Conservation (phyloP, 345 rosid genomes). For the Combretum micranthum region DNA sequence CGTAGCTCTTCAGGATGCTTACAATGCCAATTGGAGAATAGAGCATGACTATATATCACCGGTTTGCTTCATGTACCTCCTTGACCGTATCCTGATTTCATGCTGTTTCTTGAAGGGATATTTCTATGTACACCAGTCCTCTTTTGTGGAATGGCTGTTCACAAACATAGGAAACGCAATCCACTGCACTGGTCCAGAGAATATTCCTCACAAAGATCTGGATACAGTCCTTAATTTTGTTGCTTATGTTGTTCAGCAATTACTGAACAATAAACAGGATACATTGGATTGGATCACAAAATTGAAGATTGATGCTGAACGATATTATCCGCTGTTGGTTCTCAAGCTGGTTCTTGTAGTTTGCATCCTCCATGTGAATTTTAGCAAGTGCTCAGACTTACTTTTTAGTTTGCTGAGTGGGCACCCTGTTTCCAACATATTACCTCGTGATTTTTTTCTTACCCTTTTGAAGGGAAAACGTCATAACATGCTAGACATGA, state of each 20-base stretch:
- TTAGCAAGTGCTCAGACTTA: conserved; percentile 4
- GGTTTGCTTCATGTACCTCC: conserved; percentile 33
- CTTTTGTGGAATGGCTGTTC: conserved; percentile 36
- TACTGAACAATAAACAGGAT: conserved; percentile 11
- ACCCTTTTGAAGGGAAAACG: conserved; percentile 4
- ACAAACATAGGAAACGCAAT: conserved; percentile 12
- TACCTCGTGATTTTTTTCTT: conserved; percentile 14
- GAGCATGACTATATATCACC: conserved; percentile 28
- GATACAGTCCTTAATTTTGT: conserved; percentile 6
- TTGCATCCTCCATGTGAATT: conserved; percentile 26
- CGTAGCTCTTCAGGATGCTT: conserved; percentile 28
- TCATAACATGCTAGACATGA: background rate
- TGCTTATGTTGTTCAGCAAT: background rate
- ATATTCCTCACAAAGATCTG: background rate
- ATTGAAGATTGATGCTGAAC: background rate
- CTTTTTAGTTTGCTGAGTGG: conserved; percentile 14
- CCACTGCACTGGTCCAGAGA: background rate
- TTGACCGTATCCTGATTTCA: conserved; percentile 30
- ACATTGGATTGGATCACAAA: conserved; percentile 22
- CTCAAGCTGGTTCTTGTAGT: conserved; percentile 18
- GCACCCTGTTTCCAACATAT: conserved; percentile 1
- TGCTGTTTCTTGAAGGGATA: conserved; percentile 10
- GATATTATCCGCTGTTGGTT: conserved; percentile 14
- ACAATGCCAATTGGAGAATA: conserved; percentile 22
- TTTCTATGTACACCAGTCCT: conserved; percentile 21